Evolutionary conservation across 352 stramenopile genomes (phyloP).

Genomic region (Globisporangium barbulae): DNA sequence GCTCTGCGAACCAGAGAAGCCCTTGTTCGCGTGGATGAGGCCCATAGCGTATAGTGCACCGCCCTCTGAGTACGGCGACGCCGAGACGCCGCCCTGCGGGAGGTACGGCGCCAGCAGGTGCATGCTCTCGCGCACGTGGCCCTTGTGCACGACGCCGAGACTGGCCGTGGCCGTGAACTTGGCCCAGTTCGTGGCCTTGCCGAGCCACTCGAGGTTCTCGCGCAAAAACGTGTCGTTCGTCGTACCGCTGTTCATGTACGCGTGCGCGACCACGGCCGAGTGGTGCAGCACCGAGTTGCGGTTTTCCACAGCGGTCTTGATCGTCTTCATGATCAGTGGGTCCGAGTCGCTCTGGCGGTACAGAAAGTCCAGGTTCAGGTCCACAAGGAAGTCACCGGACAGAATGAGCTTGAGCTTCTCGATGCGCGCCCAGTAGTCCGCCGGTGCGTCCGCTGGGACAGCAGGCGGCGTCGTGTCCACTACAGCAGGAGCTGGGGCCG

Average conservation of each 20-base stretch:
- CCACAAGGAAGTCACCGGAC: conserved; percentile 88
- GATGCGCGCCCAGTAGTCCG: conserved; percentile 81
- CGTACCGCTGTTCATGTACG: conserved; percentile 97
- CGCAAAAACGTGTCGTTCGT: conserved; percentile 97
- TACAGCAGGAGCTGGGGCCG: conserved; percentile 33
- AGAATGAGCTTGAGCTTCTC: conserved; percentile 88
- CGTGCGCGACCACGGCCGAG: conserved; percentile 95
- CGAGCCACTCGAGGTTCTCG: conserved; percentile 99
- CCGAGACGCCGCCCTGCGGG: conserved; percentile 82
- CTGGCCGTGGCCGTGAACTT: conserved; percentile 98
- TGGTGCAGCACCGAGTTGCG: conserved; percentile 98
- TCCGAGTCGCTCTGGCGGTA: conserved; percentile 90
- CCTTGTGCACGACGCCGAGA: conserved; percentile 98
- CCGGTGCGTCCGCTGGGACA: conserved; percentile 39
- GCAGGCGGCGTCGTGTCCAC: conserved; percentile 26
- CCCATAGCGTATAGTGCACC: conserved; percentile 97
- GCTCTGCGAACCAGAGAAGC: conserved; percentile 79
- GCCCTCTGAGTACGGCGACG: conserved; percentile 96
- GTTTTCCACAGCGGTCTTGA: conserved; percentile 93
- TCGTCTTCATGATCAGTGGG: conserved; percentile 91
- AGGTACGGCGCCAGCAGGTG: conserved; percentile 97
- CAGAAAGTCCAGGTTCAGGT: conserved; percentile 93
- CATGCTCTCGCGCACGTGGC: conserved; percentile 98
- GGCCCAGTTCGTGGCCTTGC: conserved; percentile 98
- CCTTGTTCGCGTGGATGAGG: conserved; percentile 97